These are phyloP conservation scores for Onygenales sp. DNA, from an alignment of 2,329 filamentous ascomycete genomes.

Conservation along the genomic window DNA sequence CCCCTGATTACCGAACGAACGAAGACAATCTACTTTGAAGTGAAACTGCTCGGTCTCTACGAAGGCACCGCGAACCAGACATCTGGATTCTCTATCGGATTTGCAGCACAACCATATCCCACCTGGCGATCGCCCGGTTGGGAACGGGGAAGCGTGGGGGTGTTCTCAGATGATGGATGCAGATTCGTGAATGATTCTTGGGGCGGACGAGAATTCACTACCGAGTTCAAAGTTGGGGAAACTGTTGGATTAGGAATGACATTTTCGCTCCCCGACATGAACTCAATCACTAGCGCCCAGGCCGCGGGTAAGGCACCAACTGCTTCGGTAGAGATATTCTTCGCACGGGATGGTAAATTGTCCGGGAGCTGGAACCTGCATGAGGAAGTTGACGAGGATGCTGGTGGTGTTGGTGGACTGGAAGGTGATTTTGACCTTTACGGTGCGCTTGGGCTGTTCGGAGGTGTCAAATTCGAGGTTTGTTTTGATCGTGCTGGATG, in stretches of 20 bases:
- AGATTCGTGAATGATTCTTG: conserved; percentile 54
- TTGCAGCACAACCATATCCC: conserved; percentile 52
- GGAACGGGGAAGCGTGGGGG: conserved; percentile 51
- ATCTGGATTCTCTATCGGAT: conserved; percentile 50
- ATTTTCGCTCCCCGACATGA: conserved; percentile 33
- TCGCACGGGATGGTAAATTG: conserved; percentile 47
- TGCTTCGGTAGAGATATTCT: conserved; percentile 45
- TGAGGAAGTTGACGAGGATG: conserved; percentile 47
- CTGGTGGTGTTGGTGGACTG: conserved; percentile 55
- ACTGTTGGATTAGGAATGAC: conserved; percentile 51
- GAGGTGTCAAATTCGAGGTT: conserved; percentile 52
- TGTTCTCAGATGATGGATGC: conserved; percentile 55
- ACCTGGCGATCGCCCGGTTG: conserved; percentile 54
- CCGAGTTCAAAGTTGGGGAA: conserved; percentile 43
- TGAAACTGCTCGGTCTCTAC: conserved; percentile 40
- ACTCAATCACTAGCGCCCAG: conserved; percentile 23
- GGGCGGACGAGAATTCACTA: conserved; percentile 50
- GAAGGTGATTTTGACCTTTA: conserved; percentile 58
- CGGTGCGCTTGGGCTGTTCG: conserved; percentile 52
- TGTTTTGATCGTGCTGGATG: conserved; percentile 41
- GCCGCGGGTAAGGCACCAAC: conserved; percentile 13
- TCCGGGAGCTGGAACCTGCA: conserved; percentile 50
- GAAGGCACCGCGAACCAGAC: conserved; percentile 28
- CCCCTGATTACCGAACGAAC: conserved; percentile 36
- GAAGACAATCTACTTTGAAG: conserved; percentile 52